Evolutionary conservation across 2,329 filamentous ascomycete genomes (phyloP), one percentile per base, ranked within the genome.

Genomic region (Didymella pinodella): DNA sequence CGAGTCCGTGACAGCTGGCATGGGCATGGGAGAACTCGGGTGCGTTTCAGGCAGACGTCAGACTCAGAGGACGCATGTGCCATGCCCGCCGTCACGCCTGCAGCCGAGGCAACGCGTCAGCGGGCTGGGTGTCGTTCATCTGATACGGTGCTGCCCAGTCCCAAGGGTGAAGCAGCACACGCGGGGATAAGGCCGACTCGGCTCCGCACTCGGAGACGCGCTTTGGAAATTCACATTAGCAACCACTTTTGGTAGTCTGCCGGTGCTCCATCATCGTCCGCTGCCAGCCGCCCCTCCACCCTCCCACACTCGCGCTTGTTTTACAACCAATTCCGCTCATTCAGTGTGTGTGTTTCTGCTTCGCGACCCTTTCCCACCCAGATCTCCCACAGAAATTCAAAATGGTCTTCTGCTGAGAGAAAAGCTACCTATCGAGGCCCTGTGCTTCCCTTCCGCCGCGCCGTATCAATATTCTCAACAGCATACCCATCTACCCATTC

Each of bases 381-480:
- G 12, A 31, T n/a, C 36, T 28, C 28, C 16, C 5, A 7, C 26
- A 29, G 16, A 29, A 28, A 2, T 40, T 46, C 55, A 58, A 31
- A 5, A 58, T 53, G 49, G 52, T 53, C 48, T 53, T 49, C 25
- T 58, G 55, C 55, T 58, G 32, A 58, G 55, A 46, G 31, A 44
- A 31, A 22, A 22, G 40, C 38, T 25, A 20, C 25, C 54, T 48
- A 29, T 38, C 59, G 62, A 44, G 48, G 57, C 51, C 57, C 41
- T 41, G 36, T 41, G 52, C 51, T 59, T 59, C 52, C 51, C 29
- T 50, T 45, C 51, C 34, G 28, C 45, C 29, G 48, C 48, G 31
- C 47, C 41, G 34, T 43, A 46, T 34, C 28, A 20, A 16, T 25
- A 47, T 40, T 34, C 46, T n/a, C 29, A 38, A 32, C 48, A 47